phyloP scores from a whole-genome alignment of 805 yeast genomes.

The Wickerhamomyces strasburgensis region DNA sequence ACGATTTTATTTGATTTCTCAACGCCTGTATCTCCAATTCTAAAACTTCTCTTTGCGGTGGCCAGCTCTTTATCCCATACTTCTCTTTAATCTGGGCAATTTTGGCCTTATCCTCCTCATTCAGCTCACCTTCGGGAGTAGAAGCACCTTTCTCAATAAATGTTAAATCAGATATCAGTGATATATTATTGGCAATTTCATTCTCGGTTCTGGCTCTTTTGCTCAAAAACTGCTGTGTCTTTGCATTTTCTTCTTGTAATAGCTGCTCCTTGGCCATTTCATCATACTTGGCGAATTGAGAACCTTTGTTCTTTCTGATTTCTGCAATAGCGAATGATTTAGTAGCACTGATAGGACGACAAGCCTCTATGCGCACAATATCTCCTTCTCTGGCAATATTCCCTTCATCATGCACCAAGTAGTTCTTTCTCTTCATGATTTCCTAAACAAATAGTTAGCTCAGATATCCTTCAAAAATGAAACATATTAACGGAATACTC shows the following conservation, averaged over 20 bases:
- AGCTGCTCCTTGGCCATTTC: conserved; percentile 66
- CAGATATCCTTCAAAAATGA: background rate
- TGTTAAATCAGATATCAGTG: conserved; percentile 29
- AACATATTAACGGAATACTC: conserved; percentile 1
- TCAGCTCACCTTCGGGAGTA: conserved; percentile 24
- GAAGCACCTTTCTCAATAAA: conserved; percentile 22
- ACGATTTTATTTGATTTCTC: conserved; percentile 23
- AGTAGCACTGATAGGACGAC: conserved; percentile 76
- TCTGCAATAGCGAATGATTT: conserved; percentile 92
- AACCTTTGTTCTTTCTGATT: conserved; percentile 83
- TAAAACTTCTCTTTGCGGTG: conserved; percentile 38
- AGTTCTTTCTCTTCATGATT: conserved; percentile 72
- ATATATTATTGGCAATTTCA: conserved; percentile 23
- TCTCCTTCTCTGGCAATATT: conserved; percentile 92
- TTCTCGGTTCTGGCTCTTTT: conserved; percentile 37
- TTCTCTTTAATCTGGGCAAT: conserved; percentile 37
- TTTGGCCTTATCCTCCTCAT: conserved; percentile 32
- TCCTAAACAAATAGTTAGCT: conserved; percentile 33
- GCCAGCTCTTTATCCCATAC: conserved; percentile 43
- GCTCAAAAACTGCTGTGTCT: conserved; percentile 48
- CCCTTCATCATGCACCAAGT: conserved; percentile 90
- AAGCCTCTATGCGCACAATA: conserved; percentile 85
- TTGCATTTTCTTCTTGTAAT: conserved; percentile 55
- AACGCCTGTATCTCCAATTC: conserved; percentile 33
- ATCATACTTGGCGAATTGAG: conserved; percentile 80